phyloP scores from a whole-genome alignment of 1,284 basidiomycete genomes.

The Tilletia indica region DNA sequence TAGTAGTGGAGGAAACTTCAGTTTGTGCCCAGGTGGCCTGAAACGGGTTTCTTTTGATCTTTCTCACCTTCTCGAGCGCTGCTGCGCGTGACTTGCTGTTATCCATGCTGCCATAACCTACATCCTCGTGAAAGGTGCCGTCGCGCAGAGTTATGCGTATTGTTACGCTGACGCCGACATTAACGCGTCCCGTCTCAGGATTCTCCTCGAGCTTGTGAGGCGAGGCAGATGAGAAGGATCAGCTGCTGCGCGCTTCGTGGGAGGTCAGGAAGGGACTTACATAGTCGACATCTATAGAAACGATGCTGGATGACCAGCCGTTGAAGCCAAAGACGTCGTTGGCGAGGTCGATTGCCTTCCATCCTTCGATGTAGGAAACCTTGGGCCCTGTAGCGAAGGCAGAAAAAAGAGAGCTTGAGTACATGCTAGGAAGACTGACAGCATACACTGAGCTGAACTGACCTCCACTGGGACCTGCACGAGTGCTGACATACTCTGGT shows the following conservation, averaged over 20 bases:
- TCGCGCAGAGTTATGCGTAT: conserved; percentile 83
- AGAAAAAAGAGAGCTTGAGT: neutral
- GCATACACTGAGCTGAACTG: neutral
- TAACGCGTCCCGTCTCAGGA: conserved; percentile 64
- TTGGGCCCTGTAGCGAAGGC: conserved; percentile 59
- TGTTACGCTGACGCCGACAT: conserved; percentile 78
- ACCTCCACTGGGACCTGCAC: conserved; percentile 74
- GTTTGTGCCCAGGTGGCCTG: neutral
- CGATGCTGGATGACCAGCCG: conserved; percentile 87
- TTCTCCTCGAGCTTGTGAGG: conserved; percentile 57
- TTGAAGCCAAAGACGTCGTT: conserved; percentile 99
- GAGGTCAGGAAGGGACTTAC: conserved; percentile 48
- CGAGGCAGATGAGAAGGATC: neutral
- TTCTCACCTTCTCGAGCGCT: conserved; percentile 78
- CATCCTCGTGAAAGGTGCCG: conserved; percentile 77
- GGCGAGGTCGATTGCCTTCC: conserved; percentile 72
- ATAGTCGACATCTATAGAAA: conserved; percentile 70
- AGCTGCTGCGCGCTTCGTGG: neutral
- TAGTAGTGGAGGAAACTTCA: neutral
- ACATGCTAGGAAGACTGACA: neutral
- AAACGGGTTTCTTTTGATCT: neutral
- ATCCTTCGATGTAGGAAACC: conserved; percentile 92
- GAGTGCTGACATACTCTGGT: conserved; percentile 84
- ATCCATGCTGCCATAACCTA: conserved; percentile 80
- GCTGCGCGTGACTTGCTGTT: conserved; percentile 79